These are phyloP conservation scores for Furcasterigmium furcatum DNA, from an alignment of 2,329 filamentous ascomycete species.

Conservation along the genomic window DNA sequence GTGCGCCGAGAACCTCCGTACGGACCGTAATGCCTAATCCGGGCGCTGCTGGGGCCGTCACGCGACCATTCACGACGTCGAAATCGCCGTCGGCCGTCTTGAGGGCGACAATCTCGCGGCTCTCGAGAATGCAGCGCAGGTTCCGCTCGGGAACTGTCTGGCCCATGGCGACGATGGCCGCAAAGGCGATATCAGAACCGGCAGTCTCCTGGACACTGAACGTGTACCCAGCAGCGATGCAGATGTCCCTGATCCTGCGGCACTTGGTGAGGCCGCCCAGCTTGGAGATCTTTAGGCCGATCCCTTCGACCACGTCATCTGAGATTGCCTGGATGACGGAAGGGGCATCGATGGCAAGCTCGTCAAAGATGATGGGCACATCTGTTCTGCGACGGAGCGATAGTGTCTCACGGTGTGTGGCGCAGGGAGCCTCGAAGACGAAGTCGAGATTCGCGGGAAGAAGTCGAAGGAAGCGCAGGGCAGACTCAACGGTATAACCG, in stretches of 20 bases:
- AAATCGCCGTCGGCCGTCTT: neutral
- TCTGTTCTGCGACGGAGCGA: neutral
- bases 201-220: neutral
- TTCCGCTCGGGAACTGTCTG: neutral
- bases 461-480: conserved; percentile 1
- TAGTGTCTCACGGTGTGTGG: neutral
- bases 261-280: neutral
- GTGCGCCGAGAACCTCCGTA: neutral
- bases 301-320: neutral
- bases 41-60: neutral
- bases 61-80: neutral
- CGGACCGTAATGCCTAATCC: neutral
- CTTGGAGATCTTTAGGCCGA: conserved; percentile 3
- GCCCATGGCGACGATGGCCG: conserved; percentile 1
- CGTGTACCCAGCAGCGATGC: neutral
- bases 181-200: conserved; percentile 1
- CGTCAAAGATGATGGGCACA: conserved; percentile 4
- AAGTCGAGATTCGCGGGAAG: neutral
- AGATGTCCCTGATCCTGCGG: conserved; percentile 1
- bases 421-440: conserved; percentile 1
- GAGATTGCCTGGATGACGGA: neutral
- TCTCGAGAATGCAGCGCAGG: neutral
- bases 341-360: neutral
- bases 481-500: neutral
- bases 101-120: neutral